Base-by-base conservation (phyloP, 106 monocot genomes). In the Hemerocallis citrina region DNA sequence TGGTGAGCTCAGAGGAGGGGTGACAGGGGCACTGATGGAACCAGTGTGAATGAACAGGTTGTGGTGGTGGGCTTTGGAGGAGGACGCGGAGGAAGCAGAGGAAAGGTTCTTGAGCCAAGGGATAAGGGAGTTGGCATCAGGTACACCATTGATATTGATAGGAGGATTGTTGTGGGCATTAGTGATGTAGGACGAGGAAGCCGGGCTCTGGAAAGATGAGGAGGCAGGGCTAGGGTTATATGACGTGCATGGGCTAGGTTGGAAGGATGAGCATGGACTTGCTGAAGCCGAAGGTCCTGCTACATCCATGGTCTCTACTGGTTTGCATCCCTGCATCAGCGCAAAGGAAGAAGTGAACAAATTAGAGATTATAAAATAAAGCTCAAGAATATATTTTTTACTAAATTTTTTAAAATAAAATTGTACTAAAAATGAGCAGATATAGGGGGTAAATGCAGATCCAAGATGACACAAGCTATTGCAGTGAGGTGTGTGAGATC, bases 61-160 rank as follows among this genome's bases (percentile, higher is more conserved):
- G 39, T 83, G 77, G 14, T 72, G 75, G 15, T 67, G 57, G 8
- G 52, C 48, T 22, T 59, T 55, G 9, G 72, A 74, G 54, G 79
- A 75, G 7, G 76, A 63, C n/a, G 66, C 16, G 20, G 71, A 57
- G 3, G 82, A 77, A 8, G 85, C 51, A 12, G 83, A 84, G 3
- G 88, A 81, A 24, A 93, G 89, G 50, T 79, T 89, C 40, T 83
- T 89, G 22, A 93, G 85, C 93, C 89, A 93, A 17, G 93, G 93
- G 22, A 85, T 77, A 39, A 93, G 77, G 37, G 77, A 79, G 41
- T 61, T 79, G 51, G 69, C 66, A 38, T 85, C 85, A 0, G 66
- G 25, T 9, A 40, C n/a, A 27, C 23, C 31, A 33, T 41, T 57
- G 43, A 30, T 37, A 4, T 9, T n/a, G n/a, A n/a, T n/a, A n/a